phyloP scores from a whole-genome alignment of 2,329 filamentous ascomycete genomes.

The Epichloe gansuensis region DNA sequence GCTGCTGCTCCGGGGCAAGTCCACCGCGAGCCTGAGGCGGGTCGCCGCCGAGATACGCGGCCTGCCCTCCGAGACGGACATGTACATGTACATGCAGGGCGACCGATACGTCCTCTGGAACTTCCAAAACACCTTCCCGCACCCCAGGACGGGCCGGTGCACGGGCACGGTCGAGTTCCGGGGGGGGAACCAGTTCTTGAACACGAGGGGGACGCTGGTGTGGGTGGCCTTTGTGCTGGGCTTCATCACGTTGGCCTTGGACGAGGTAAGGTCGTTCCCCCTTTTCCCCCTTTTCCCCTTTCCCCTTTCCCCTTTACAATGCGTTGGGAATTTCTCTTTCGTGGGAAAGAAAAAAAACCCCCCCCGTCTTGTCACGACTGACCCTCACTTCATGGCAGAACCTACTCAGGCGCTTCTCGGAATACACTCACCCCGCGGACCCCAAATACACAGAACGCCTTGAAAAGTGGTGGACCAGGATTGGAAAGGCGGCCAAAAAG shows the following conservation, averaged over 20 bases:
- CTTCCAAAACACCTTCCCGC: conserved; percentile 26
- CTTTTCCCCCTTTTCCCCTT: neutral
- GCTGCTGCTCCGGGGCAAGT: conserved; percentile 16
- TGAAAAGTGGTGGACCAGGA: conserved; percentile 22
- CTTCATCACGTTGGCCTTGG: conserved; percentile 23
- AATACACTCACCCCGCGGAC: conserved; percentile 15
- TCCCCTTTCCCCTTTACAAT: neutral
- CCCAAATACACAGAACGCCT: conserved; percentile 18
- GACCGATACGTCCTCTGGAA: conserved; percentile 28
- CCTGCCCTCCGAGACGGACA: conserved; percentile 15
- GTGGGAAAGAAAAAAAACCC: neutral
- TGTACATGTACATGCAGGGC: conserved; percentile 26
- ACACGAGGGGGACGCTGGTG: conserved; percentile 23
- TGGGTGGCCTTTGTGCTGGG: conserved; percentile 28
- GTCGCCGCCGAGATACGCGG: conserved; percentile 19
- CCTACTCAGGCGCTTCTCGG: conserved; percentile 17
- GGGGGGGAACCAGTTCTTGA: conserved; percentile 26
- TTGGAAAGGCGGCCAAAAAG: conserved; percentile 22
- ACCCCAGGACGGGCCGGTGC: conserved; percentile 23
- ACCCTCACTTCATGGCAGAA: conserved; percentile 12
- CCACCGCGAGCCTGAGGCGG: conserved; percentile 12
- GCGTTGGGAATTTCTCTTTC: neutral
- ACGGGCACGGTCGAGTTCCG: conserved; percentile 27
- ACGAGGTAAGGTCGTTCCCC: conserved; percentile 18
- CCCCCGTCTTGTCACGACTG: too few species aligned